These are phyloP conservation scores for Monosporozyma aerobia DNA, from an alignment of 805 yeast genomes.

Conservation along the genomic window DNA sequence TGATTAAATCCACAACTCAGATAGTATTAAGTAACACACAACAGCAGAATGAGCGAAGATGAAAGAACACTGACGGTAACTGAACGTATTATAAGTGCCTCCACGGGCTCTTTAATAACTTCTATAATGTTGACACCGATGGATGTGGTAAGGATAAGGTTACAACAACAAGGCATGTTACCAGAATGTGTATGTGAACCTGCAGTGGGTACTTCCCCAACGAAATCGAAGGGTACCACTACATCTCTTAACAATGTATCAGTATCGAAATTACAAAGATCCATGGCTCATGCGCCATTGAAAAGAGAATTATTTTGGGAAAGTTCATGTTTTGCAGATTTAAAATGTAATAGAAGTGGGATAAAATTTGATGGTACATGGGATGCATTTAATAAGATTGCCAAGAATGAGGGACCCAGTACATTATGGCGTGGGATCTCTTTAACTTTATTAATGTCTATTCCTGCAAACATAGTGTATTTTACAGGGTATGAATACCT, in stretches of 20 bases:
- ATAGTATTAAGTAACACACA: background rate
- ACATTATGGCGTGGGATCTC: slow-evolving; percentile 88
- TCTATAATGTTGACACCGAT: slow-evolving; percentile 69
- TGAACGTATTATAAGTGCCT: slow-evolving; percentile 72
- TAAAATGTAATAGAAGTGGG: slow-evolving; percentile 24
- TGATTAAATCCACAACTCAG: background rate
- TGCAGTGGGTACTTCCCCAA: background rate
- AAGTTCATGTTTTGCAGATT: slow-evolving; percentile 26
- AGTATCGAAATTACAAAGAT: background rate
- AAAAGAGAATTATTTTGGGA: slow-evolving; percentile 22
- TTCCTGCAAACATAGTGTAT: slow-evolving; percentile 88
- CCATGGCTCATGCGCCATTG: background rate
- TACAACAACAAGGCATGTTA: slow-evolving; percentile 67
- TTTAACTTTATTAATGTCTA: slow-evolving; percentile 74
- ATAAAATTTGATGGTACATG: slow-evolving; percentile 52
- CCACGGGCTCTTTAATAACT: slow-evolving; percentile 64
- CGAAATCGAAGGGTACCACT: too few relatives aligned
- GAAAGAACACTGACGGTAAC: slow-evolving; percentile 19
- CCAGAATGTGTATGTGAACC: slow-evolving; percentile 33
- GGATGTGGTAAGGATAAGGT: slow-evolving; percentile 67
- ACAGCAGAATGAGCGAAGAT: background rate
- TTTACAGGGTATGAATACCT: slow-evolving; percentile 88
- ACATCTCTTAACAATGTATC: slow-evolving; percentile 2
- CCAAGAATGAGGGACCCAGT: slow-evolving; percentile 59
- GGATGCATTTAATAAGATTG: slow-evolving; percentile 62